These are phyloP conservation scores for Blastobotrys chiropterorum DNA, from an alignment of 805 yeast genomes.

Conservation along the genomic window DNA sequence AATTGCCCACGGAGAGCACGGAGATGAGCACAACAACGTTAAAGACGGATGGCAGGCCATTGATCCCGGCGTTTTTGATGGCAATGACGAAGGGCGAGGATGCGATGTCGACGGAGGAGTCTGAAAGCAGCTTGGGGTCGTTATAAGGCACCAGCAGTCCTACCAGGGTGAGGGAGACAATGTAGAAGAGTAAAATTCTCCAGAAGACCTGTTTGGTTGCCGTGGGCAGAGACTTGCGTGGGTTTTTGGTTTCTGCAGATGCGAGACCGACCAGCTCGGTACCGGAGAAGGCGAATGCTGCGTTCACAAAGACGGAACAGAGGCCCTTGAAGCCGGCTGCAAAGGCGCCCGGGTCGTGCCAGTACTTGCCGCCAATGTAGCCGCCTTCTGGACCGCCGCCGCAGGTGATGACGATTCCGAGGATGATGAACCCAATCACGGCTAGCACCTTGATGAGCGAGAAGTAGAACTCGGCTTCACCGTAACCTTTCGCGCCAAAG, in stretches of 20 bases:
- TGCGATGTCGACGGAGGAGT: constrained; percentile 47
- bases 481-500: constrained; percentile 53
- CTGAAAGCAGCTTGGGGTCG: constrained; percentile 39
- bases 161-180: constrained; percentile 45
- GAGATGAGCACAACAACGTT: constrained; percentile 61
- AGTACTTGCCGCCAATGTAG: constrained; percentile 57
- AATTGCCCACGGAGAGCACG: constrained; percentile 60
- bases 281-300: constrained; percentile 69
- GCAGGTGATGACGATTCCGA: constrained; percentile 42
- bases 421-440: constrained; percentile 55
- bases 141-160: constrained; percentile 67
- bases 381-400: constrained; percentile 56
- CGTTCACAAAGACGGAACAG: constrained; percentile 60
- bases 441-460: constrained; percentile 55
- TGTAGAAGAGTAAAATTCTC: constrained; percentile 64
- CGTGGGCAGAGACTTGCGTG: constrained; percentile 56
- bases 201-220: constrained; percentile 75
- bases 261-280: constrained; percentile 64
- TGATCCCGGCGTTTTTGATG: constrained; percentile 54
- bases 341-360: constrained; percentile 71
- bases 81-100: constrained; percentile 70
- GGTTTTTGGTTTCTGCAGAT: constrained; percentile 64
- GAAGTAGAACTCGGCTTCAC: constrained; percentile 64
- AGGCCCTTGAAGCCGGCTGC: constrained; percentile 62
- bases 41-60: constrained; percentile 58